A percentile compares a stretch with the other conserved stretches of the same genome.
phyloP scores from a whole-genome alignment of 2,329 filamentous ascomycete species.

The Pyricularia sp. region DNA sequence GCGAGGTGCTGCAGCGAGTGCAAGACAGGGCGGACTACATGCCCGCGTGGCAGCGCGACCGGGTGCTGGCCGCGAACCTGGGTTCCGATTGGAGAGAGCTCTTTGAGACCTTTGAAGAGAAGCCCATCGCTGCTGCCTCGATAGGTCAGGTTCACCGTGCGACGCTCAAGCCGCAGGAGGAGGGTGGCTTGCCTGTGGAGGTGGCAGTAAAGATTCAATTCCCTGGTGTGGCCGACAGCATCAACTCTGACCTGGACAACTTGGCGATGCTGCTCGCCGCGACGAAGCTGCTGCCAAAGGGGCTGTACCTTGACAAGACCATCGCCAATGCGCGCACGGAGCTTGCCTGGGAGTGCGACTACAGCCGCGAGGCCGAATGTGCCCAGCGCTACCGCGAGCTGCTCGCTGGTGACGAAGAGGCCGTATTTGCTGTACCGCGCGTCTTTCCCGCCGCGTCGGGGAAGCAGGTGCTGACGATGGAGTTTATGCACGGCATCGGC shows the following conservation, averaged over 20 bases:
- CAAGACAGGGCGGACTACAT: slow-evolving; percentile 98
- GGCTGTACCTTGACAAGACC: slow-evolving; percentile 91
- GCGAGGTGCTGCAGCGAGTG: slow-evolving; percentile 84
- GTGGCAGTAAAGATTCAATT: slow-evolving; percentile 98
- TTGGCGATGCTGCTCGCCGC: slow-evolving; percentile 84
- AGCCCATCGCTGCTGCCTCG: slow-evolving; percentile 87
- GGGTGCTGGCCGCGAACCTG: slow-evolving; percentile 69
- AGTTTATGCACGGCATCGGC: slow-evolving; percentile 76
- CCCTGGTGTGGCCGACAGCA: slow-evolving; percentile 88
- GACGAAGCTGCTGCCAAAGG: slow-evolving; percentile 80
- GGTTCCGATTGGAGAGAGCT: slow-evolving; percentile 77
- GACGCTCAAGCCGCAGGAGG: slow-evolving; percentile 61
- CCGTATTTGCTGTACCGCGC: slow-evolving; percentile 66
- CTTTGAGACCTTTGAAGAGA: slow-evolving; percentile 78
- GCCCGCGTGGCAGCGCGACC: slow-evolving; percentile 86
- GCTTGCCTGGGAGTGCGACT: slow-evolving; percentile 96
- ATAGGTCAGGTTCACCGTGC: slow-evolving; percentile 95
- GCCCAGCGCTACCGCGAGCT: slow-evolving; percentile 67
- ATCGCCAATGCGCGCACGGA: slow-evolving; percentile 91
- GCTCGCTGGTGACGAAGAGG: slow-evolving; percentile 54
- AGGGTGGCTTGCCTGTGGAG: slow-evolving; percentile 26
- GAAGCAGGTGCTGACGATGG: slow-evolving; percentile 57
- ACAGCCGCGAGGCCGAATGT: slow-evolving; percentile 77
- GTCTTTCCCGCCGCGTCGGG: slow-evolving; percentile 13
- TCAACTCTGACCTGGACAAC: slow-evolving; percentile 94